Evolutionary conservation across 2,329 filamentous ascomycete species (phyloP).

Genomic region (Penicillium nordicum): DNA sequence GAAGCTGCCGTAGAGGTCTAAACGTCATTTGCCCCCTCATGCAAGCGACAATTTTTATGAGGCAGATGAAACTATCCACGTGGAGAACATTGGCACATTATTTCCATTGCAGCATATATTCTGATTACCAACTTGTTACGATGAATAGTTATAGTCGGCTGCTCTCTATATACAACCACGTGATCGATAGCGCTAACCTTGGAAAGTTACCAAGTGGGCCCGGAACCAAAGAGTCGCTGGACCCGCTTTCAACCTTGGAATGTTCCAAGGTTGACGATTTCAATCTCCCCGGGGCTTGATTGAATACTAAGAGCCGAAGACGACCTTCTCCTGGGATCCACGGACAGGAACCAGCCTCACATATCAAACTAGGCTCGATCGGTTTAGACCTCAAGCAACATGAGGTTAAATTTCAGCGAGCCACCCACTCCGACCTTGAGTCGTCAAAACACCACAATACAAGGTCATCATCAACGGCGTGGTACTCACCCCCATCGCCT

Average conservation of each 20-base stretch:
- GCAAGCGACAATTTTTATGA: not conserved
- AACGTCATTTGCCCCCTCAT: not conserved
- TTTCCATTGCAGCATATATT: not conserved
- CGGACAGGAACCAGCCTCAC: not conserved
- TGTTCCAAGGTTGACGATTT: not conserved
- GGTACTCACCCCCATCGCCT: conserved; percentile 31
- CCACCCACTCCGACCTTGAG: conserved; percentile 31
- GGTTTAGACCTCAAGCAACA: not conserved
- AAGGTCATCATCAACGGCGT: conserved; percentile 19
- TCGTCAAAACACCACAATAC: conserved; percentile 28
- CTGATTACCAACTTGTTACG: not conserved
- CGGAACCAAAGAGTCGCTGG: not conserved
- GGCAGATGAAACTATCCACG: too few relatives aligned
- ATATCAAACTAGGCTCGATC: not conserved
- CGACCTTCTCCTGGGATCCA: not conserved
- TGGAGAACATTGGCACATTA: not conserved
- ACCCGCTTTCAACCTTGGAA: conserved; percentile 4
- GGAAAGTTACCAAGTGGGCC: not conserved
- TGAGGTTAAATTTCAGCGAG: conserved; percentile 32
- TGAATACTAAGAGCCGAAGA: not conserved
- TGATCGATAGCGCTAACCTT: not conserved
- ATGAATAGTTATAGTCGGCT: not conserved
- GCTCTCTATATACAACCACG: not conserved
- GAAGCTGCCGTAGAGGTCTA: not conserved
- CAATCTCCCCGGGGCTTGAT: not conserved